Conservation (phyloP, 2,329 filamentous ascomycete species). For the Cordyceps cicadae region DNA sequence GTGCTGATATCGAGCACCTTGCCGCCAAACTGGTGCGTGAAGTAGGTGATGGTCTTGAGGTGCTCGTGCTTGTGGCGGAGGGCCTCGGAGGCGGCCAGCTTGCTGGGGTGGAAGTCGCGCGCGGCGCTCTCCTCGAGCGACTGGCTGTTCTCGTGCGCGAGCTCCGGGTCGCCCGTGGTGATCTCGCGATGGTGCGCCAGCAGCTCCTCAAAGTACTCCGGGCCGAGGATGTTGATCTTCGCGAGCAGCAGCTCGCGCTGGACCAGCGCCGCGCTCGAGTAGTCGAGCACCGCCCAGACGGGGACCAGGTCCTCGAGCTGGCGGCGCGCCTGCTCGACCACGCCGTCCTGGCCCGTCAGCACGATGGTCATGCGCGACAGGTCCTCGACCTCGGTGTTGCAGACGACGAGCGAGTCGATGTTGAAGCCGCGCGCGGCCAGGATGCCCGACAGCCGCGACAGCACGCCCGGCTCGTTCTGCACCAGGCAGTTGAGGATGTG, state of each 20-base stretch:
- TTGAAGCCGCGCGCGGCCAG: conserved; percentile 96
- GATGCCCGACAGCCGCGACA: conserved; percentile 94
- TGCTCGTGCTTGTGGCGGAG: conserved; percentile 96
- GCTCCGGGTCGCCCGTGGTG: conserved; percentile 36
- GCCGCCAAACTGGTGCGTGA: conserved; percentile 94
- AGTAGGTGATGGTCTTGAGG: conserved; percentile 88
- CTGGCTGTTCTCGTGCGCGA: conserved; percentile 23
- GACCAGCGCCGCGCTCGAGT: conserved; percentile 84
- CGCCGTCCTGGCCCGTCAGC: conserved; percentile 88
- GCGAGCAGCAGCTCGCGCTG: conserved; percentile 92
- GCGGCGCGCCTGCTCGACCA: conserved; percentile 91
- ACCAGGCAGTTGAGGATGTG: conserved; percentile 98
- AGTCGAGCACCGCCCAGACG: conserved; percentile 97
- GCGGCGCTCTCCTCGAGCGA: conserved; percentile 37
- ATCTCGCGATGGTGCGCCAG: conserved; percentile 94
- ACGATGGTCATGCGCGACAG: conserved; percentile 99
- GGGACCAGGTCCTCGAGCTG: conserved; percentile 96
- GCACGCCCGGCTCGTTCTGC: conserved; percentile 95
- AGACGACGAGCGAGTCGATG: conserved; percentile 96
- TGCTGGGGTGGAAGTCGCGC: conserved; percentile 81
- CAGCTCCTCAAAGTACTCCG: conserved; percentile 97
- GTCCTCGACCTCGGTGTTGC: conserved; percentile 94
- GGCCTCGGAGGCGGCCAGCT: conserved; percentile 77
- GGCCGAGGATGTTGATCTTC: conserved; percentile 93
- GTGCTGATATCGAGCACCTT: conserved; percentile 98